Evolutionary conservation across 352 stramenopile genomes (phyloP).

Genomic region (Phytophthora uliginosa): DNA sequence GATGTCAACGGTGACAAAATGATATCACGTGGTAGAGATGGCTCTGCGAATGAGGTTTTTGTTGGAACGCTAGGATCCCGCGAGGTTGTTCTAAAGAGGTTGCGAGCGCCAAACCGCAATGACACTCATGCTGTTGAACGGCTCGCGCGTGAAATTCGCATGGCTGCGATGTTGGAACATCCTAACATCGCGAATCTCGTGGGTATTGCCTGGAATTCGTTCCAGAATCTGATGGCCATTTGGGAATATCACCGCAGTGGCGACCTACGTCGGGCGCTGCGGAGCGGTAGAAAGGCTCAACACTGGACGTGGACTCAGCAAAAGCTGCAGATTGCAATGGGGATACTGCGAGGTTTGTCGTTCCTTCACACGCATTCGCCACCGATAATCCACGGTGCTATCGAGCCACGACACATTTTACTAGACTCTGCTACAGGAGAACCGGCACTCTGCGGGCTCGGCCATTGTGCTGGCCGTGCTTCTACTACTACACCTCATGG

Average conservation of each 20-base stretch:
- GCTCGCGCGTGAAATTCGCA: constrained; percentile 65
- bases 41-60: constrained; percentile 49
- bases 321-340: constrained; percentile 62
- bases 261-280: constrained; percentile 46
- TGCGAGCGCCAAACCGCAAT: constrained; percentile 48
- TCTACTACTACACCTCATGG: constrained; percentile 25
- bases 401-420: constrained; percentile 65
- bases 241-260: constrained; percentile 56
- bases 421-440: constrained; percentile 51
- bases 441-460: constrained; percentile 61
- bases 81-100: constrained; percentile 60
- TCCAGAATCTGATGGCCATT: constrained; percentile 63
- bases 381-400: constrained; percentile 61
- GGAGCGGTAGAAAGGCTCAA: constrained; percentile 29
- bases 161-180: constrained; percentile 61
- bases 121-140: constrained; percentile 61
- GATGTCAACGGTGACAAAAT: constrained; percentile 54
- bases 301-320: constrained; percentile 55
- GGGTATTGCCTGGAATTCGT: constrained; percentile 70
- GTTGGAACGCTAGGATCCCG: constrained; percentile 41
- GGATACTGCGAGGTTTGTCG: constrained; percentile 49
- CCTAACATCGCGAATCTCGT: constrained; percentile 67
- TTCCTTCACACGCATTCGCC: constrained; percentile 55
- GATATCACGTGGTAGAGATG: constrained; percentile 44
- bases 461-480: constrained; percentile 37